Base-by-base conservation (phyloP, 352 stramenopile genomes). In the Hyaloperonospora brassicae region DNA sequence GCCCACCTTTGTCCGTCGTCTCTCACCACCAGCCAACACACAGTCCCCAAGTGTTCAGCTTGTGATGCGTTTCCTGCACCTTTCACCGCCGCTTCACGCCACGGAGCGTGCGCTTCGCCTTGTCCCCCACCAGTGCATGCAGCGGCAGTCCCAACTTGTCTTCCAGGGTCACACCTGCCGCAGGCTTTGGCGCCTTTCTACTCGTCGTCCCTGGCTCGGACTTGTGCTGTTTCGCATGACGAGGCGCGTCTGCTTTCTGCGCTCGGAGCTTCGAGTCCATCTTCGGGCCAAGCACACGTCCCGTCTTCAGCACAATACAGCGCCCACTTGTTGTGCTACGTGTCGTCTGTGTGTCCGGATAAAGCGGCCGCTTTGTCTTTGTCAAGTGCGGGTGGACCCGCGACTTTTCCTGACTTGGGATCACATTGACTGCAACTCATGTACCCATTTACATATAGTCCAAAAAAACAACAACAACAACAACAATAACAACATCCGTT, bases 121-220 rank as follows among this genome's bases (percentile, higher is more conserved):
- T 63, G 5, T 55, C 57, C 9, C 49, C 47, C 23, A 90, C 66
- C 12, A 90, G 67, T 35, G 77, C 80, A 56, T 87, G 76, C 21
- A 90, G 67, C 14, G 80, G 68, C 44, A 90, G 67, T 25, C 65
- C 64, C 34, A 90, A 63, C 46, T 86, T 74, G 52, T 87, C 76
- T 59, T 87, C 69, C 14, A 90, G 62, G 17, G 70, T 68, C 12
- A 88, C 76, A 14, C 36, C 62, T 30, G 47, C 39, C 47, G 48
- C 39, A 25, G 47, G 39, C 17, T 70, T 60, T 45, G 69, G 74
- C 38, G 47, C 30, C 23, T 39, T 51, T 40, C 62, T 66, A 17
- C 56, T 50, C 8, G 65, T 57, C 12, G 42, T 55, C 22, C 73
- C 65, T 25, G 62, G 58, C 13, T 41, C 45, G 31, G 38, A 34